These are phyloP conservation scores for Hibiscus syriacus DNA, from an alignment of 345 rosid species.

Conservation along the genomic window DNA sequence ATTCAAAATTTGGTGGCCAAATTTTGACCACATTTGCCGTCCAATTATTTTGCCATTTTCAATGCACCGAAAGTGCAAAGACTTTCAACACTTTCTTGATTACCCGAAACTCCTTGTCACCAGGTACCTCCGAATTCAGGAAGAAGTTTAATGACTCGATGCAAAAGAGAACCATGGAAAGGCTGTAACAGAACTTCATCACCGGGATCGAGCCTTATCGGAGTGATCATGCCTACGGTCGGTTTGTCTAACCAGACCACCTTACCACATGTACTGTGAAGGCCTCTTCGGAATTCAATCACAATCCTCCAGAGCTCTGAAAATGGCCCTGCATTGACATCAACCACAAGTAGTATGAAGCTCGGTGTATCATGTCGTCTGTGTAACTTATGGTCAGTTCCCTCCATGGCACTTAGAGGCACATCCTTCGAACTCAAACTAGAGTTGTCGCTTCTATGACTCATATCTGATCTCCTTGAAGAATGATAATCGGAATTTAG, in stretches of 20 bases:
- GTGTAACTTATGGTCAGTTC: constrained; percentile 27
- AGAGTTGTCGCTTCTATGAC: constrained; percentile 29
- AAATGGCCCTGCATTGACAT: constrained; percentile 43
- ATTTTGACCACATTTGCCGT: too few relatives aligned
- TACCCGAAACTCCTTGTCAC: constrained; percentile 12
- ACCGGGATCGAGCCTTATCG: constrained; percentile 9
- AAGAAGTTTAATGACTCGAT: constrained; percentile 34
- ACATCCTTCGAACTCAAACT: constrained; percentile 33
- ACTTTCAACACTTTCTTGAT: constrained; percentile 11
- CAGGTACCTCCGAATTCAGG: constrained; percentile 50
- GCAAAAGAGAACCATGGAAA: constrained; percentile 69
- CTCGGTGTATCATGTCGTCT: constrained; percentile 20
- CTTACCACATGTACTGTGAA: constrained; percentile 26
- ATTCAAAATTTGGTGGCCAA: too few relatives aligned
- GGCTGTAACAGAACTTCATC: constrained; percentile 46
- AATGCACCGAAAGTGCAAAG: too few relatives aligned
- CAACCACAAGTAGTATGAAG: constrained; percentile 49
- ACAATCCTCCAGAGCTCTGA: constrained; percentile 25
- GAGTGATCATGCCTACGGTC: constrained; percentile 16
- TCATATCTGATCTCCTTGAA: constrained; percentile 34
- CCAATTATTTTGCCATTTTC: too few relatives aligned
- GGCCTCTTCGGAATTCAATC: constrained; percentile 34
- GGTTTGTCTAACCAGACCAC: constrained; percentile 69
- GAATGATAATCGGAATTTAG: constrained; percentile 33
- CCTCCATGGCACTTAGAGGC: constrained; percentile 48